Percentiles rank a stretch among this genome's conserved stretches.
These are phyloP conservation scores for Cyberlindnera meyerae DNA, from an alignment of 805 yeast species.

Conservation along the genomic window DNA sequence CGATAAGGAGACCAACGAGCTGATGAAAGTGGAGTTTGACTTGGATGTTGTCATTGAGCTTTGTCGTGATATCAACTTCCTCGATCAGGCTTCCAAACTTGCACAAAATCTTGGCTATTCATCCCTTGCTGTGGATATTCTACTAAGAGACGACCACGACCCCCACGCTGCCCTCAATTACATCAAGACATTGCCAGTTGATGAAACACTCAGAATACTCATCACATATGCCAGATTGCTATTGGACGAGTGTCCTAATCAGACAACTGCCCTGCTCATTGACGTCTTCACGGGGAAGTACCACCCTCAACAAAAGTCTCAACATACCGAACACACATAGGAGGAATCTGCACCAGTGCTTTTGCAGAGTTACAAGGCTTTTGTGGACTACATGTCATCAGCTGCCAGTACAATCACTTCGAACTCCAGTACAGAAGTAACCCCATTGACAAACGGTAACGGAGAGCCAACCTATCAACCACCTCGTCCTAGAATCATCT, in stretches of 20 bases:
- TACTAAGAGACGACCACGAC: conserved; percentile 59
- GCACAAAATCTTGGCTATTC: conserved; percentile 73
- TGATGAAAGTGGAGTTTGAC: conserved; percentile 49
- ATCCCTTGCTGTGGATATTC: conserved; percentile 68
- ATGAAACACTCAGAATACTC: conserved; percentile 70
- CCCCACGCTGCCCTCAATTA: conserved; percentile 57
- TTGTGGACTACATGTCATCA: conserved; percentile 48
- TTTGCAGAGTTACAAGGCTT: conserved; percentile 51
- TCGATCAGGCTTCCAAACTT: conserved; percentile 59
- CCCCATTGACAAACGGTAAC: conserved; percentile 2
- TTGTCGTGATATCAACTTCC: conserved; percentile 68
- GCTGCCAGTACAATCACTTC: conserved; percentile 24
- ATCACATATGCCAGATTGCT: conserved; percentile 61
- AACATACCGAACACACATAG: conserved; percentile 15
- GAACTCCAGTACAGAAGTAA: conserved; percentile 9
- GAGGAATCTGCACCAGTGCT: conserved; percentile 21
- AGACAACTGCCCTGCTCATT: conserved; percentile 76
- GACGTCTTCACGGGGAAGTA: conserved; percentile 87
- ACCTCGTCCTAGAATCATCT: conserved; percentile 83
- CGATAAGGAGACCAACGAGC: conserved; percentile 29
- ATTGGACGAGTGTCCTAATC: conserved; percentile 66
- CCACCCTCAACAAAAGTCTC: conserved; percentile 35
- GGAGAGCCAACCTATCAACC: conserved; percentile 72
- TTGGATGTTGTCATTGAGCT: conserved; percentile 60
- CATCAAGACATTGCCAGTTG: conserved; percentile 63